Evolutionary conservation across 2,329 filamentous ascomycete genomes (phyloP), one percentile per base, ranked within the genome.

Genomic region (Zymoseptoria passerinii): DNA sequence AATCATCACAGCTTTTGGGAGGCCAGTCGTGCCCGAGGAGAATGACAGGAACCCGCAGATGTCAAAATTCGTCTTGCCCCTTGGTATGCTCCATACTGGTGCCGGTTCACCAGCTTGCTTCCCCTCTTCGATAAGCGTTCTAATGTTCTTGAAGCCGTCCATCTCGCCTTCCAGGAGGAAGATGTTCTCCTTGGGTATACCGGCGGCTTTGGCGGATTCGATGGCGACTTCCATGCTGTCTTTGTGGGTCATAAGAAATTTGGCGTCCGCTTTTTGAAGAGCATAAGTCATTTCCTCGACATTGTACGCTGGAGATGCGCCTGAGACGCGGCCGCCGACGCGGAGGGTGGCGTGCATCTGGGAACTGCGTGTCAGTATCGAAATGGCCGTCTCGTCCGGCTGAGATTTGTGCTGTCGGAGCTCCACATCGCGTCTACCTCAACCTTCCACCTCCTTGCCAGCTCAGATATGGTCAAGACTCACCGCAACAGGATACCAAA

Each of bases 211-310:
- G 2, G 82, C 82, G 16, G 81, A 81, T 16, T 75, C 75, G 8
- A 75, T 70, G 1, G 82, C 83, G 40, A 85, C 78, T 4, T 80
- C 74, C 71, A 84, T 78, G 16, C 76, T 80, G 16, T 77, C 76
- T 0, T 78, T 77, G 1, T 81, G 76, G 0, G 83, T 85, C 71
- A 86, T 78, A 8, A 86, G 66, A 59, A 83, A 81, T 61, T 79
- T 83, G 2, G 81, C 80, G 35, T 80, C 74, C 0, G 77, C 81
- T 1, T 78, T 84, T 64, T 81, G 79, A 2, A 88, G 72, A 1
- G 83, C 83, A 69, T 86, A 86, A 0, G 78, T 80, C 81, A 88
- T 86, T 64, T 88, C 85, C 53, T 88, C 85, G 16, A 82, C 76
- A 57, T 82, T 86, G 70, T 87, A 88, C 0, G 83, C 84, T 0